These are phyloP conservation scores for Crucibulum laeve DNA, from an alignment of 768 basidiomycete species.

Conservation along the genomic window DNA sequence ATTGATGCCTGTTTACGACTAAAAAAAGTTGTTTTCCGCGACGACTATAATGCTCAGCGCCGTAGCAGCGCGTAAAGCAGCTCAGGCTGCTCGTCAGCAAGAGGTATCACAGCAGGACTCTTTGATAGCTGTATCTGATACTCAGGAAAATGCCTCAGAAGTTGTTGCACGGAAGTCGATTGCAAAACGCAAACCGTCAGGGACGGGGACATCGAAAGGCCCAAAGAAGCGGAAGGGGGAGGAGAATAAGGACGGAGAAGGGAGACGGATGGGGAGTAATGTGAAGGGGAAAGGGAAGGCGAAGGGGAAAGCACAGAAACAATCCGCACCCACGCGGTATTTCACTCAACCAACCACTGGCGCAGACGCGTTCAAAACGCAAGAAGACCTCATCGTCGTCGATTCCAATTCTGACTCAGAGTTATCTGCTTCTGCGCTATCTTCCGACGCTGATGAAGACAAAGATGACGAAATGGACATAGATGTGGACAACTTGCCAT, in stretches of 20 bases:
- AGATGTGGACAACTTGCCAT: slow-evolving; percentile 2
- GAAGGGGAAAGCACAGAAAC: slow-evolving; percentile 8
- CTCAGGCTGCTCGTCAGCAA: slow-evolving; percentile 27
- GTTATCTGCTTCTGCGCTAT: not conserved
- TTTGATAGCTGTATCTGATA: slow-evolving; percentile 3
- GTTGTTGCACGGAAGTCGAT: slow-evolving; percentile 1
- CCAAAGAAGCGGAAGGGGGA: not conserved
- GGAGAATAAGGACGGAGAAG: not conserved
- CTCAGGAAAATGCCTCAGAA: slow-evolving; percentile 2
- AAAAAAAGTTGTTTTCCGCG: not conserved
- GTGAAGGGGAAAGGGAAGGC: slow-evolving; percentile 13
- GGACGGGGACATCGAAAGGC: no score
- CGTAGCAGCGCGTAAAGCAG: slow-evolving; percentile 66
- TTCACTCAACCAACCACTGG: slow-evolving; percentile 18
- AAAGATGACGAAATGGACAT: slow-evolving; percentile 10
- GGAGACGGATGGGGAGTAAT: not conserved
- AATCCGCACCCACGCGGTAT: slow-evolving; percentile 18
- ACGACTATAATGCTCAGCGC: slow-evolving; percentile 63
- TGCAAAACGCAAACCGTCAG: slow-evolving; percentile 42
- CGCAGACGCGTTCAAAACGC: slow-evolving; percentile 25
- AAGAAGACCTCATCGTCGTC: slow-evolving; percentile 34
- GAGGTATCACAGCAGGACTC: slow-evolving; percentile 3
- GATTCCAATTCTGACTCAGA: slow-evolving; percentile 26
- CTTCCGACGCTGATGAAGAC: slow-evolving; percentile 7
- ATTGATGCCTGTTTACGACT: not conserved